A percentile compares a stretch with the other conserved stretches of the same genome.
These are phyloP conservation scores for Naegleria gruberi DNA, from an alignment of 208 protist genomes.

Conservation along the genomic window DNA sequence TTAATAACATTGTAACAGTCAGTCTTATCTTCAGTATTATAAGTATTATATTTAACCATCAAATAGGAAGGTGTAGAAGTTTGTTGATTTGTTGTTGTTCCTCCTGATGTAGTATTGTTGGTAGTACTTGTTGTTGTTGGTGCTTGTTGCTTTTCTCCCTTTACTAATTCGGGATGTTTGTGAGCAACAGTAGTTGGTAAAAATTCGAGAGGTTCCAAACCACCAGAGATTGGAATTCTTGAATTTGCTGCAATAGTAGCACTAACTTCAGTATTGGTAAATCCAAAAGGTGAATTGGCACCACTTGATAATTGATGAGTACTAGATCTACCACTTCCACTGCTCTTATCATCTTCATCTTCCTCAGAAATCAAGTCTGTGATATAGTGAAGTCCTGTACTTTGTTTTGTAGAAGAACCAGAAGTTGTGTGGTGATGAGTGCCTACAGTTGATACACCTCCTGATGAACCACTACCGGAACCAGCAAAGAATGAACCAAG, in stretches of 20 bases:
- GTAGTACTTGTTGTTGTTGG: not conserved
- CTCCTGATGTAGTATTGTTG: not conserved
- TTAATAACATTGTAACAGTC: not conserved
- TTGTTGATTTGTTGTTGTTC: not conserved
- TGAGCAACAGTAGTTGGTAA: not conserved
- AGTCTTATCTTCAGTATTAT: not conserved
- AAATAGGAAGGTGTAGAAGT: not conserved
- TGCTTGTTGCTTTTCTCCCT: not conserved
- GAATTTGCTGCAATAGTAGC: not conserved
- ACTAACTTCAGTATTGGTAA: not conserved
- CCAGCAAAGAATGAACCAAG: not conserved
- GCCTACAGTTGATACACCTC: not conserved
- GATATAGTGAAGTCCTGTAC: not conserved
- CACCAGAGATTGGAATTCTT: not conserved
- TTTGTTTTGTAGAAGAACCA: not conserved
- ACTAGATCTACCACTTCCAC: not conserved
- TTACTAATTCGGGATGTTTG: not conserved
- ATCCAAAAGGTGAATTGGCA: not conserved
- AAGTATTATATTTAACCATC: not conserved
- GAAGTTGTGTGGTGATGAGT: not conserved
- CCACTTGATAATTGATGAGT: not conserved
- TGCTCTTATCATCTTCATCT: not conserved
- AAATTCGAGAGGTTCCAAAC: not conserved
- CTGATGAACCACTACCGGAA: not conserved
- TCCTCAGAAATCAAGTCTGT: not conserved